Percentiles rank a stretch among this genome's conserved stretches.
Conservation (phyloP, 1,284 basidiomycete genomes). For the Papiliotrema fonsecae region DNA sequence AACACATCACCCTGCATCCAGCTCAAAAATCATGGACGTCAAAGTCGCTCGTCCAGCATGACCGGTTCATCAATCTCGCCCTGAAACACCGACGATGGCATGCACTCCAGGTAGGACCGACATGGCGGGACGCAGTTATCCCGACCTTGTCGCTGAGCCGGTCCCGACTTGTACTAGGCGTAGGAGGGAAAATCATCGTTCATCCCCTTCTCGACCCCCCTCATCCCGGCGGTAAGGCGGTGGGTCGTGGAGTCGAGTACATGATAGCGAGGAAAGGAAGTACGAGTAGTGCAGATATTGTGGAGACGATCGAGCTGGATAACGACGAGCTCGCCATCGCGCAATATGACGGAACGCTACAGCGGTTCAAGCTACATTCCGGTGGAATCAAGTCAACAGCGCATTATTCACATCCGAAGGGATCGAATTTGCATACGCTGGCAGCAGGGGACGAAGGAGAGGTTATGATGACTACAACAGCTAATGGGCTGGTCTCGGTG, state of each 20-base stretch:
- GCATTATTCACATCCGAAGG: constrained; percentile 13
- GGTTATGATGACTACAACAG: constrained; percentile 28
- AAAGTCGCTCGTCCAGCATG: constrained; percentile 15
- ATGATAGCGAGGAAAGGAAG: constrained; percentile 12
- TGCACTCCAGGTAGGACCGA: constrained; percentile 34
- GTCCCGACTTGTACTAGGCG: constrained; percentile 27
- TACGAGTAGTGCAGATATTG: constrained; percentile 31
- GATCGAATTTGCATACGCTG: constrained; percentile 13
- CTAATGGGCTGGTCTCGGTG: constrained; percentile 22
- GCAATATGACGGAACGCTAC: constrained; percentile 38
- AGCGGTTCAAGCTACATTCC: constrained; percentile 14
- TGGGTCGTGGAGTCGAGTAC: constrained; percentile 13
- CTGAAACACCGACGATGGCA: constrained; percentile 24
- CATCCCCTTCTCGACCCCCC: constrained; percentile 23
- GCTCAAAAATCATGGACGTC: constrained; percentile 16
- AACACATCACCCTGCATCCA: constrained; percentile 22
- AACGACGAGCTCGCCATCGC: constrained; percentile 21
- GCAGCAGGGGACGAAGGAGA: constrained; percentile 2
- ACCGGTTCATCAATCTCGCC: constrained; percentile 18
- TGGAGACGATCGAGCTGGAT: constrained; percentile 24
- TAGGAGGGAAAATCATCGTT: constrained; percentile 26
- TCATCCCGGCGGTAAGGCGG: constrained; percentile 1
- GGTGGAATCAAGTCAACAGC: constrained; percentile 10
- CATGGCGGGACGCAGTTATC: constrained; percentile 34
- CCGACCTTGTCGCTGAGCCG: constrained; percentile 26